Base-by-base conservation (phyloP, 169 alveolate species). In the Pseudocohnilembus persalinus region DNA sequence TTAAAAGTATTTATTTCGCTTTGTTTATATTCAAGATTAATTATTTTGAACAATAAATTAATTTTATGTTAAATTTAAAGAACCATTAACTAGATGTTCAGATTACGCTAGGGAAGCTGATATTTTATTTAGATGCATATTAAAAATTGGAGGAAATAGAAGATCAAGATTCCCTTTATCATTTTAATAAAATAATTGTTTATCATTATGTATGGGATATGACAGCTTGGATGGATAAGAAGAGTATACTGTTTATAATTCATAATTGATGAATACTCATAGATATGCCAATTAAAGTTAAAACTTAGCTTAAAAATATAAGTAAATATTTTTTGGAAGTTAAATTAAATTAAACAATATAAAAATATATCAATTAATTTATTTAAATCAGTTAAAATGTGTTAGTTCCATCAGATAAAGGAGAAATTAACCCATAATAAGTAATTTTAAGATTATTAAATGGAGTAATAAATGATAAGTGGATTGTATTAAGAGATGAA, bases 101-200 rank as follows among this genome's bases (percentile, higher is more conserved):
- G 68, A 49, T 20, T 49, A 49, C 20, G 68, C 68, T 28, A 77
- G 33, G 34, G 74, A 77, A 33, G 74, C 82, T 1, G 11, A 77
- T 4, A 20, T 77, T 33, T 31, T 77, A 0, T 77, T 77, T 33
- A 77, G 82, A 27, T 32, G 74, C 29, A 63, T 77, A 31, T 6
- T 77, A 32, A 77, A 77, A 1, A 15, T 77, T 15, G 82, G 73
- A 0, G 63, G 63, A 29, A 77, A 77, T 33, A 77, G 82, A n/a
- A 77, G 82, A 33, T 77, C 82, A 11, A 63, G 82, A 33, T 77
- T 77, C 73, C 82, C 82, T 20, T 49, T 49, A 20, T 4, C 68
- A 4, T 49, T 49, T 20, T 20, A 49, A 49, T 20, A 49, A 49
- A 49, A 20, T 20, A 49, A 49, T 20, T 49, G 68, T 20, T 11